Base-by-base conservation (phyloP, 352 stramenopile species). In the Plasmopara viticola region DNA sequence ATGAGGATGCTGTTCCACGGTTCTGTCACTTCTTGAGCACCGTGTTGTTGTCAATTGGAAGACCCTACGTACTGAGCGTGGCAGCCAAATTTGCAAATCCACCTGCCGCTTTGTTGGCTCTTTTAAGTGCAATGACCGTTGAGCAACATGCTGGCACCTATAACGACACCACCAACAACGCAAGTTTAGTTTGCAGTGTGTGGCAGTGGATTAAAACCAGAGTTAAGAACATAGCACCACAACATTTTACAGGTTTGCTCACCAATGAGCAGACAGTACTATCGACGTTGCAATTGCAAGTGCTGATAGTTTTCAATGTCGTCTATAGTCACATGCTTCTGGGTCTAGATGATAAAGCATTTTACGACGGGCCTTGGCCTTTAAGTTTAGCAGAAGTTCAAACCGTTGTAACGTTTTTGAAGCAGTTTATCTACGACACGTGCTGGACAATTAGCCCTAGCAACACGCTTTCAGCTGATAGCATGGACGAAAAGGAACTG, bases 251-350 rank as follows among this genome's bases (percentile, higher is more conserved):
- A 2, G 28, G n/a, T 34, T 54, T 46, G 15, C 48, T 66, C 13
- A 17, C 18, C 7, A 57, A 65, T 40, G 43, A 44, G 0, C 52
- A 53, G 4, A 34, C 56, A 17, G 40, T 13, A n/a, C 72, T 60
- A 46, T 48, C 63, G 25, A 55, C 44, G 2, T 45, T 60, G 35
- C 60, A 62, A 5, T 45, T 83, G 39, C 58, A 71, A 38, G 62
- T 73, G 38, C 61, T 90, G 15, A 28, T 90, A 1, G 40, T 86
- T 4, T 86, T 87, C 53, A 87, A 84, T 37, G 49, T 73, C 17
- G 62, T 82, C 35, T 87, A 78, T 46, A 85, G 74, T 48, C 76
- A 87, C 59, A 70, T 81, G 57, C 59, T 90, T 1, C 44, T 90
- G 28, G 63, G 67, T 31, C 64, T 86, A 9, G 78, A 87, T 28